Conservation (phyloP, 345 rosid species). For the Hibiscus tridactylites region DNA sequence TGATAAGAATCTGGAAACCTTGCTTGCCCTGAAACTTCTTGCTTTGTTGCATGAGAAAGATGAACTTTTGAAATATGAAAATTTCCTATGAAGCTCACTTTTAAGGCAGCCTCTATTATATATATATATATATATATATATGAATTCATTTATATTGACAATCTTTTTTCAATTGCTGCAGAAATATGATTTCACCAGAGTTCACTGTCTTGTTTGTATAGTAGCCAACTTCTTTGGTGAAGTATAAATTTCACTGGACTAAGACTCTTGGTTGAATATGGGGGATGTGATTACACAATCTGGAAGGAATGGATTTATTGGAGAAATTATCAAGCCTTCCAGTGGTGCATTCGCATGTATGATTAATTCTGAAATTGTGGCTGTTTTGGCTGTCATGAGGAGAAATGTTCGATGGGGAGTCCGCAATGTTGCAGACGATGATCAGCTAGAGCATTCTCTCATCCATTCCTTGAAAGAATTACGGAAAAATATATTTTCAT, state of each 20-base stretch:
- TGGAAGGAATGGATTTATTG: slow-evolving; percentile 23
- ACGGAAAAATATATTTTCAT: slow-evolving; percentile 52
- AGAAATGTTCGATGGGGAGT: slow-evolving; percentile 74
- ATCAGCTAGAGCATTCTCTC: slow-evolving; percentile 63
- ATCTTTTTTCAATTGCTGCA: background rate
- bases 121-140: background rate
- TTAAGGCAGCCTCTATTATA: background rate
- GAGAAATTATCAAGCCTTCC: slow-evolving; percentile 27
- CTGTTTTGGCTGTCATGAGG: slow-evolving; percentile 74
- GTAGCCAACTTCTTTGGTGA: background rate
- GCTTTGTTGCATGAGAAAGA: background rate
- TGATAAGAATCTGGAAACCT: too few relatives aligned
- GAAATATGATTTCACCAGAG: background rate
- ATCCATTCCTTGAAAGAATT: slow-evolving; percentile 63
- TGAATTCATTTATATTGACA: background rate
- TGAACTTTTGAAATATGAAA: too few relatives aligned
- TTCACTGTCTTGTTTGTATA: background rate
- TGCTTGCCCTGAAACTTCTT: background rate
- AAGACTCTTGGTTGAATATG: slow-evolving; percentile 34
- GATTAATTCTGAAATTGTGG: slow-evolving; percentile 65
- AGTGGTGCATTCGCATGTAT: slow-evolving; percentile 47
- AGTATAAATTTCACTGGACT: background rate
- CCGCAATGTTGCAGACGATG: slow-evolving; percentile 46
- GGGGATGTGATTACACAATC: slow-evolving; percentile 34
- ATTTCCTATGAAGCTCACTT: too few relatives aligned